Conservation (phyloP, 2,329 filamentous ascomycete genomes). For the Xylariales sp. region DNA sequence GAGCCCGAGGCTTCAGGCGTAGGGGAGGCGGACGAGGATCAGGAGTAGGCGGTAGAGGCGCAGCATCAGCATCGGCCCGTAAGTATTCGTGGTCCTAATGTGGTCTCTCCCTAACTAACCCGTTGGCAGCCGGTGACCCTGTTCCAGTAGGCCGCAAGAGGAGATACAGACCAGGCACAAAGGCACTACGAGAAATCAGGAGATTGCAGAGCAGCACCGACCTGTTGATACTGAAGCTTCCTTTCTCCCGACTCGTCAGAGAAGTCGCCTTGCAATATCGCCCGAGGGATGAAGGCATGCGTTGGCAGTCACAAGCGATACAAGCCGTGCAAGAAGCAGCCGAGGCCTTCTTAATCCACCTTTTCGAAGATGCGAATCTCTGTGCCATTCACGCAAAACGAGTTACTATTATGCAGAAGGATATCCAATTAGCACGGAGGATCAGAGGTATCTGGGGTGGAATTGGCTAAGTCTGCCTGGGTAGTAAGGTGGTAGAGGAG, state of each 20-base stretch:
- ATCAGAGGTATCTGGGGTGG: slow-evolving; percentile 77
- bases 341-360: slow-evolving; percentile 91
- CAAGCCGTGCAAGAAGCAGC: slow-evolving; percentile 89
- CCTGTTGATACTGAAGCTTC: slow-evolving; percentile 74
- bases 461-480: slow-evolving; percentile 40
- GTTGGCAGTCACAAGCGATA: slow-evolving; percentile 96
- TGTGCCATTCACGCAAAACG: slow-evolving; percentile 96
- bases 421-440: slow-evolving; percentile 84
- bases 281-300: slow-evolving; percentile 62
- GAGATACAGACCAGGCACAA: slow-evolving; percentile 73
- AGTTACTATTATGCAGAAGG: slow-evolving; percentile 97
- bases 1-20: too few relatives aligned
- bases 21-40: too few relatives aligned
- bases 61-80: too few relatives aligned
- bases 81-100: too few relatives aligned
- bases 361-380: slow-evolving; percentile 96
- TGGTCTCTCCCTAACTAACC: too few relatives aligned
- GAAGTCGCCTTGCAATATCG: slow-evolving; percentile 67
- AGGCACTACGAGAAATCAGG: slow-evolving; percentile 87
- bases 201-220: slow-evolving; percentile 87
- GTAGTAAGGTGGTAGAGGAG: not conserved
- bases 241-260: slow-evolving; percentile 73
- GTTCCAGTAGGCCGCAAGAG: slow-evolving; percentile 57
- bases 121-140: slow-evolving; percentile 62
- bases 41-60: too few relatives aligned